These are phyloP conservation scores for Seiridium unicorne DNA, from an alignment of 2,329 filamentous ascomycete species.

Conservation along the genomic window DNA sequence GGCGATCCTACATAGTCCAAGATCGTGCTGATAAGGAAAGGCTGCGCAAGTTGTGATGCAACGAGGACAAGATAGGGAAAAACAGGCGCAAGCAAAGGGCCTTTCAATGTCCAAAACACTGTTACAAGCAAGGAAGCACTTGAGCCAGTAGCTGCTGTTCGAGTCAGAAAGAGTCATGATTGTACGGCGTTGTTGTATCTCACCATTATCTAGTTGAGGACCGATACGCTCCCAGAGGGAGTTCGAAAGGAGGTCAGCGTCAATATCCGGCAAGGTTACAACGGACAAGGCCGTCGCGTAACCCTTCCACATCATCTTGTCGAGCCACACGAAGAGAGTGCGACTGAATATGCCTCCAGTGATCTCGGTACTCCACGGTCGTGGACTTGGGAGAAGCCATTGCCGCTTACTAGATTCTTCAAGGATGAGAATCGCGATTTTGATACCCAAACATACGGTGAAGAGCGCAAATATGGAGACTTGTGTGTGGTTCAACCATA, in stretches of 20 bases:
- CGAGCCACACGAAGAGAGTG: conserved; percentile 22
- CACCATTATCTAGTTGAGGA: conserved; percentile 4
- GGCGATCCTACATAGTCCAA: conserved; percentile 10
- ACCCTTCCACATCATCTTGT: conserved; percentile 14
- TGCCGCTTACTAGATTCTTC: conserved; percentile 7
- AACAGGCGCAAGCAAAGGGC: conserved; percentile 13
- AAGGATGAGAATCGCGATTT: conserved; percentile 11
- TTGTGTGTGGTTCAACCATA: conserved; percentile 10
- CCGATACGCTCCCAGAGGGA: neutral
- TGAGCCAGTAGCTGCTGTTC: neutral
- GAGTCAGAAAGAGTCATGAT: neutral
- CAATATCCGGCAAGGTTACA: conserved; percentile 11
- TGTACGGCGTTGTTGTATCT: neutral
- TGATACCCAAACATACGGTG: conserved; percentile 1
- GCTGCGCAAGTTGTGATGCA: conserved; percentile 29
- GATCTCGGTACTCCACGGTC: conserved; percentile 17
- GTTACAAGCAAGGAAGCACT: neutral
- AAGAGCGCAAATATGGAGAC: neutral
- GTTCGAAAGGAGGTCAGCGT: conserved; percentile 9
- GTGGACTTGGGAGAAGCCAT: neutral
- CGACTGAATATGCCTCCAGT: conserved; percentile 23
- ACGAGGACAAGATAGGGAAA: conserved; percentile 23
- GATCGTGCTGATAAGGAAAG: conserved; percentile 24
- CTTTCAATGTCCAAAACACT: conserved; percentile 6
- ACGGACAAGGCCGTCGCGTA: conserved; percentile 13